phyloP scores from a whole-genome alignment of 2,329 filamentous ascomycete genomes.

The Nannizziopsis barbatae region DNA sequence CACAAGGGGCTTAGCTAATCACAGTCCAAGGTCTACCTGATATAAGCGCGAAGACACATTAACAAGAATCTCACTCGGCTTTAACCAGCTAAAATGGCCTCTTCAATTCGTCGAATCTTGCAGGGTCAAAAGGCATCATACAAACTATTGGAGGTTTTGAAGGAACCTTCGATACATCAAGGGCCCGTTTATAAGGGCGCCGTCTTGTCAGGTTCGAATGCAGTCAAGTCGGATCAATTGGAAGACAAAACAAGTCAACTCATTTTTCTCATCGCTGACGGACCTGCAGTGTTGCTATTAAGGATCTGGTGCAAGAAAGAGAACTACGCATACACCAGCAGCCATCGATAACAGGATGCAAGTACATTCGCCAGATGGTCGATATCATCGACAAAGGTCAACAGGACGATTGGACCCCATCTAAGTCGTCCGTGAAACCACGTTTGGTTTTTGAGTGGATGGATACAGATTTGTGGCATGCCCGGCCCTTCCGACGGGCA shows the following conservation, averaged over 20 bases:
- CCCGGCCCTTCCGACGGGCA: conserved; percentile 9
- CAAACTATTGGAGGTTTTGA: conserved; percentile 9
- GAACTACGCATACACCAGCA: conserved; percentile 12
- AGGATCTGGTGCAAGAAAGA: conserved; percentile 11
- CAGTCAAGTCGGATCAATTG: neutral
- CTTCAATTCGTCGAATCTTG: conserved; percentile 9
- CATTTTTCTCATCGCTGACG: neutral
- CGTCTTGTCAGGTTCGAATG: too few species aligned
- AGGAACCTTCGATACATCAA: too few species aligned
- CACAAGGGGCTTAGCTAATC: too few species aligned
- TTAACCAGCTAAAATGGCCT: conserved; percentile 6
- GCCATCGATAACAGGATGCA: conserved; percentile 10
- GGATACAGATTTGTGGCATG: conserved; percentile 13
- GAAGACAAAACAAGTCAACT: neutral
- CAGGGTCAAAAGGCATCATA: conserved; percentile 14
- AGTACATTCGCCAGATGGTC: conserved; percentile 10
- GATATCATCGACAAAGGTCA: conserved; percentile 12
- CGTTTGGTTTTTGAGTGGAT: conserved; percentile 15
- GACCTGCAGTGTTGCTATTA: conserved; percentile 10
- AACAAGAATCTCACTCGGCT: too few species aligned
- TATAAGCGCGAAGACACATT: too few species aligned
- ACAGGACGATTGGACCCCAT: conserved; percentile 13
- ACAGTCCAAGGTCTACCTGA: too few species aligned
- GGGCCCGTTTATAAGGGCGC: conserved; percentile 12
- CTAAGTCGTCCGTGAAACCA: conserved; percentile 9